Evolutionary conservation across 169 alveolate species (phyloP), one percentile per base, ranked within the genome.

Genomic region (Plasmodium vinckei): DNA sequence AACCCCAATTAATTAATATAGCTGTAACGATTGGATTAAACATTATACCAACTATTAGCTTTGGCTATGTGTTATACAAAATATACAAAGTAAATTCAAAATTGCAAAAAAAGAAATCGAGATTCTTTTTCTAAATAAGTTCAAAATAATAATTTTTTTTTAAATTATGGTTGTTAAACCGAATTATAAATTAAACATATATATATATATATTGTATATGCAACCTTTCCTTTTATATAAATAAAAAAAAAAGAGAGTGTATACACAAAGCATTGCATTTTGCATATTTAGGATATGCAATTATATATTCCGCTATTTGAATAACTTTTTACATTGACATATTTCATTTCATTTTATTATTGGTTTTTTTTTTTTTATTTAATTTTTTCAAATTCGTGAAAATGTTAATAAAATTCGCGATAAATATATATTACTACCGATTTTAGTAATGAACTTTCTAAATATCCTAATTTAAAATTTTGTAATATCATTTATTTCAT

Each of bases 71-170:
- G 42, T 13, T 56, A 47, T 75, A 73, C 27, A 73, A 73, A 60
- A 46, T 73, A 44, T 10, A 39, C 13, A 75, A 75, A 47, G 25
- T 75, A 51, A 60, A 65, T 17, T 47, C 77, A 5, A 75, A 75
- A 15, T 25, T 63, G 59, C 9, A 59, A 15, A 42, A 44, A 9
- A 42, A 49, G 21, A 73, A 42, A n/a, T 9, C 44, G 7, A 33
- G 59, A 64, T 25, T 12, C 4, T 12, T 39, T 12, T 27, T 27
- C 53, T 27, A 39, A 64, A 61, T 23, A 23, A 17, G 12, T 60
- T 6, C n/a, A n/a, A n/a, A n/a, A n/a, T n/a, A n/a, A n/a, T n/a
- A n/a, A n/a, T n/a, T n/a, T n/a, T n/a, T n/a, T n/a, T n/a, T n/a
- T n/a, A n/a, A n/a, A n/a, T n/a, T n/a, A n/a, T n/a, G n/a, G 21